Percentiles rank a stretch among this genome's conserved stretches.
phyloP scores from a whole-genome alignment of 2,329 filamentous ascomycete species.

The Penicillium sp. region DNA sequence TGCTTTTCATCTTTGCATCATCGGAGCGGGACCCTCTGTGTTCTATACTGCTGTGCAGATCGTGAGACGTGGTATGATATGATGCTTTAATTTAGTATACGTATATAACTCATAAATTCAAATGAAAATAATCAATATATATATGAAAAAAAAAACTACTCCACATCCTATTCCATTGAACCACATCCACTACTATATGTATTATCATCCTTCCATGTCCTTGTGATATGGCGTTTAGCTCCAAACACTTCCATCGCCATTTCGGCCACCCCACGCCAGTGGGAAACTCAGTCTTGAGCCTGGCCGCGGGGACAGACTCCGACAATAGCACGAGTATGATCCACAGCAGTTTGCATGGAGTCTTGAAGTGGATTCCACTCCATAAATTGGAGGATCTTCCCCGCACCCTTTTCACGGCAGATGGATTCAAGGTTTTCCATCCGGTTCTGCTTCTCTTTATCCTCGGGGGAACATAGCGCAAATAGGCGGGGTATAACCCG shows the following conservation, averaged over 20 bases:
- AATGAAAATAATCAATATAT: neutral
- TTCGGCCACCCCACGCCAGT: slow-evolving; percentile 16
- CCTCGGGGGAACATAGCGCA: slow-evolving; percentile 9
- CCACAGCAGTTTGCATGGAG: slow-evolving; percentile 28
- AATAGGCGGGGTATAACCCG: too few relatives aligned
- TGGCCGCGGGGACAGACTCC: slow-evolving; percentile 29
- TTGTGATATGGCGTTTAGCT: neutral
- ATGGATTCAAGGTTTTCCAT: slow-evolving; percentile 25
- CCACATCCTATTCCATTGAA: neutral
- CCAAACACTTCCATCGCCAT: neutral
- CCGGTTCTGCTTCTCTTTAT: slow-evolving; percentile 22
- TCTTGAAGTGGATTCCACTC: slow-evolving; percentile 18
- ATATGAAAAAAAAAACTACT: neutral
- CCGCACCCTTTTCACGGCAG: slow-evolving; percentile 17
- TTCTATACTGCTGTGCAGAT: slow-evolving; percentile 19
- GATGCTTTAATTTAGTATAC: slow-evolving; percentile 10
- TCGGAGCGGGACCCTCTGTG: slow-evolving; percentile 9
- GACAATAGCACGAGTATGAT: slow-evolving; percentile 29
- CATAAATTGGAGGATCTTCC: slow-evolving; percentile 12
- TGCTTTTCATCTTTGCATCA: slow-evolving; percentile 5
- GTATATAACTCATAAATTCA: slow-evolving; percentile 1
- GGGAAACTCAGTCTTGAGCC: slow-evolving; percentile 16
- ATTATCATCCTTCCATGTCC: neutral
- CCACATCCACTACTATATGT: neutral
- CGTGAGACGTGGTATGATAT: slow-evolving; percentile 17